Conservation (phyloP, 768 basidiomycete genomes). For the Strobilomyces confusus region DNA sequence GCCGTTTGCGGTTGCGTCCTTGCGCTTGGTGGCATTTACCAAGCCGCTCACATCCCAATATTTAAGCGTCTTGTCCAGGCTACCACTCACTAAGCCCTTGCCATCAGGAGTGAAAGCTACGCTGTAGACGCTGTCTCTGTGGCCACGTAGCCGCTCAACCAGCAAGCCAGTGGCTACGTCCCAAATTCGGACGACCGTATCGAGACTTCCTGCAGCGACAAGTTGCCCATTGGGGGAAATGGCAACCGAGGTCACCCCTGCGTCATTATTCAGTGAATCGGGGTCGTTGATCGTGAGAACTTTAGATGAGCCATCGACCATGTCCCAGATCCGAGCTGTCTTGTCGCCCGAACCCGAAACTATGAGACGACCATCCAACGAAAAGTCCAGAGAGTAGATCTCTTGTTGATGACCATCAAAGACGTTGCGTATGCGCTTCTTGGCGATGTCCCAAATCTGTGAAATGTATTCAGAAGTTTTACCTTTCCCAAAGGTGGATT, state of each 20-base stretch:
- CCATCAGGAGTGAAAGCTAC: conserved; percentile 94
- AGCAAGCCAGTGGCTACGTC: conserved; percentile 63
- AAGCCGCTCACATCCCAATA: conserved; percentile 68
- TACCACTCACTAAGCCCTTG: conserved; percentile 82
- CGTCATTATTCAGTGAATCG: conserved; percentile 45
- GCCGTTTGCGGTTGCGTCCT: conserved; percentile 37
- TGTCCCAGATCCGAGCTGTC: conserved; percentile 74
- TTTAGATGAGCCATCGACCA: conserved; percentile 31
- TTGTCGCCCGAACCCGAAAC: conserved; percentile 84
- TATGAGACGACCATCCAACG: conserved; percentile 77
- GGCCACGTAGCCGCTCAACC: conserved; percentile 72
- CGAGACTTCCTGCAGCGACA: conserved; percentile 67
- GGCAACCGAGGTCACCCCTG: conserved; percentile 77
- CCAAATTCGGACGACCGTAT: conserved; percentile 80
- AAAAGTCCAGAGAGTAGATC: conserved; percentile 92
- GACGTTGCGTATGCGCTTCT: conserved; percentile 70
- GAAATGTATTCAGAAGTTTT: conserved; percentile 8
- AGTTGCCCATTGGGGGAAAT: conserved; percentile 70
- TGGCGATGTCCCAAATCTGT: conserved; percentile 90
- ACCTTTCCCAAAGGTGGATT: not conserved
- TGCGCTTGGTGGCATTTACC: conserved; percentile 31
- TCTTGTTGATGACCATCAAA: conserved; percentile 91
- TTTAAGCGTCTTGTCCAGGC: conserved; percentile 84
- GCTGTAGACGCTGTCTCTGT: conserved; percentile 82
- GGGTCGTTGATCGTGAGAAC: conserved; percentile 42